Conservation (phyloP, 1,284 basidiomycete species). For the Waitea zeae region DNA sequence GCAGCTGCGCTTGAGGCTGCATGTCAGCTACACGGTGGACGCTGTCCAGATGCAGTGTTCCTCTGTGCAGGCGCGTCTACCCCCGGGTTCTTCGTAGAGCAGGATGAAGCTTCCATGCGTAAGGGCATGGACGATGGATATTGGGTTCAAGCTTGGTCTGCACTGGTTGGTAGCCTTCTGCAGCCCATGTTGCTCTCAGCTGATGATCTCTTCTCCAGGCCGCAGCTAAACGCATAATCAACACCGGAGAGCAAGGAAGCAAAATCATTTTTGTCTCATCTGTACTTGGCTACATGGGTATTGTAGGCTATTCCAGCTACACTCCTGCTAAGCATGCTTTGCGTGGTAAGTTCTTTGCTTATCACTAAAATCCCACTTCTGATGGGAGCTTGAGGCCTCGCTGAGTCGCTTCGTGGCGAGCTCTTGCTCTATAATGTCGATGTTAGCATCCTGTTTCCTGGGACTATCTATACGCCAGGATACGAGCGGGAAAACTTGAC, state of each 20-base stretch:
- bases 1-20: slow-evolving; percentile 44
- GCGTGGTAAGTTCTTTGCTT: slow-evolving; percentile 36
- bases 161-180: slow-evolving; percentile 55
- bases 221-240: slow-evolving; percentile 55
- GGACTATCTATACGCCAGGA: slow-evolving; percentile 74
- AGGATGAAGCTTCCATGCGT: slow-evolving; percentile 38
- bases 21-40: slow-evolving; percentile 27
- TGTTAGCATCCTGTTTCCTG: slow-evolving; percentile 80
- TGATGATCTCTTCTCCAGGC: slow-evolving; percentile 41
- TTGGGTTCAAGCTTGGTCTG: slow-evolving; percentile 65
- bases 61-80: slow-evolving; percentile 58
- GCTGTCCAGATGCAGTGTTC: slow-evolving; percentile 58
- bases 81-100: slow-evolving; percentile 62
- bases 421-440: slow-evolving; percentile 64
- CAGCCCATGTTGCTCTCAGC: background rate
- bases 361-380: slow-evolving; percentile 5
- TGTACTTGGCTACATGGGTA: slow-evolving; percentile 64
- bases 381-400: slow-evolving; percentile 41
- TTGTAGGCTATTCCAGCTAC: slow-evolving; percentile 79
- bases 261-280: slow-evolving; percentile 78
- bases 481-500: slow-evolving; percentile 65
- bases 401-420: slow-evolving; percentile 76
- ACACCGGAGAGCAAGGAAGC: slow-evolving; percentile 29
- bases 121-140: slow-evolving; percentile 46
- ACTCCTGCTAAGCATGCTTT: slow-evolving; percentile 83